A percentile compares a stretch with the other conserved stretches of the same genome.
These are phyloP conservation scores for Dactylellina sp. DNA, from an alignment of 2,329 filamentous ascomycete genomes.

Conservation along the genomic window DNA sequence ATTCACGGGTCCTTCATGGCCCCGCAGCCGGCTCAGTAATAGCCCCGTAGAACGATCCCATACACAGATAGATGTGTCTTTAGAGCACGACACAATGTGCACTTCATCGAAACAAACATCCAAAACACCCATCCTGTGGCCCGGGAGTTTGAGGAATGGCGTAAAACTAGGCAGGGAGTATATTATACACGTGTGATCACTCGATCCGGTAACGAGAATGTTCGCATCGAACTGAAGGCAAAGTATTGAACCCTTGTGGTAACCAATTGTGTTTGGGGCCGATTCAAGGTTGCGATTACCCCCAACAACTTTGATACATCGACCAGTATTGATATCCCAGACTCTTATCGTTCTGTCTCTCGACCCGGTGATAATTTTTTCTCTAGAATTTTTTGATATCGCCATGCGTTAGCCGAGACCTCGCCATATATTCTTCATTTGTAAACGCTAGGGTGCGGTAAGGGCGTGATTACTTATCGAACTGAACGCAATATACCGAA, in stretches of 20 bases:
- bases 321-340: slow-evolving; percentile 91
- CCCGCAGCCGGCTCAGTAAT: slow-evolving; percentile 81
- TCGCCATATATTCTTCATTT: neutral
- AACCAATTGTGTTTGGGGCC: slow-evolving; percentile 66
- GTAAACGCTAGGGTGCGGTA: neutral
- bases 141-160: slow-evolving; percentile 80
- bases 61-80: slow-evolving; percentile 91
- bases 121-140: slow-evolving; percentile 87
- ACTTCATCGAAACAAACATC: slow-evolving; percentile 92
- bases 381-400: slow-evolving; percentile 67
- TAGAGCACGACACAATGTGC: slow-evolving; percentile 96
- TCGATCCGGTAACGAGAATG: slow-evolving; percentile 94
- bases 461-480: slow-evolving; percentile 81
- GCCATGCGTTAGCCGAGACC: neutral
- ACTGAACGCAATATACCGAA: slow-evolving; percentile 97
- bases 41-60: slow-evolving; percentile 87
- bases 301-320: slow-evolving; percentile 84
- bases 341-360: slow-evolving; percentile 94
- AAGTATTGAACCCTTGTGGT: slow-evolving; percentile 91
- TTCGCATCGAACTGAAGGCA: slow-evolving; percentile 94
- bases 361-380: slow-evolving; percentile 96
- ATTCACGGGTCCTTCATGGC: slow-evolving; percentile 92
- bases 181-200: slow-evolving; percentile 89
- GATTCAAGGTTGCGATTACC: slow-evolving; percentile 72
- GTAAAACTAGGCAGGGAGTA: slow-evolving; percentile 86